These are phyloP conservation scores for Kuraishia floccosa DNA, from an alignment of 805 yeast species.

Conservation along the genomic window DNA sequence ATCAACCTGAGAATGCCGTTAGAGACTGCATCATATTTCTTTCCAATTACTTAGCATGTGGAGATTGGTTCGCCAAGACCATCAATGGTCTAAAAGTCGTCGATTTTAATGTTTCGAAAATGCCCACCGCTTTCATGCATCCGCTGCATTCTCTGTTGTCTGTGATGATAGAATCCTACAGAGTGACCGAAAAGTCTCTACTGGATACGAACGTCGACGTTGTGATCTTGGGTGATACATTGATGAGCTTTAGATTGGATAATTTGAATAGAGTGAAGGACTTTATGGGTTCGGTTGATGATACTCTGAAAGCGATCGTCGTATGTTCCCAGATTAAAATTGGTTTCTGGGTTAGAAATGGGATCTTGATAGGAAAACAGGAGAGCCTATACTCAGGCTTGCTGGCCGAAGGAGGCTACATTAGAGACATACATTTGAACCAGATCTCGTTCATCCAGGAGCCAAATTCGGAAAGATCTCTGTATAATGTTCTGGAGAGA, in stretches of 20 bases:
- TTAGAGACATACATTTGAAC: constrained; percentile 32
- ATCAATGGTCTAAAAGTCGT: constrained; percentile 18
- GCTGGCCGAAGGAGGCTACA: constrained; percentile 20
- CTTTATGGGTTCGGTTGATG: constrained; percentile 39
- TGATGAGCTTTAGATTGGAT: constrained; percentile 4
- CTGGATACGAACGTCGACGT: constrained; percentile 6
- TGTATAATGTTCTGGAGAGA: constrained; percentile 33
- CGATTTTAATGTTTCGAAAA: constrained; percentile 25
- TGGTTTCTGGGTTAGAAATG: constrained; percentile 72
- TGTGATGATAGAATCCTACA: constrained; percentile 23
- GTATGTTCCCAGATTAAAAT: constrained; percentile 47
- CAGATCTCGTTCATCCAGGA: constrained; percentile 30
- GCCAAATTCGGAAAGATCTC: constrained; percentile 19
- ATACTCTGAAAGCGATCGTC: constrained; percentile 48
- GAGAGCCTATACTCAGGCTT: constrained; percentile 35
- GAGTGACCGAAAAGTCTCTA: constrained; percentile 12
- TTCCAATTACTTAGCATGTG: constrained; percentile 18
- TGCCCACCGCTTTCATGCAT: constrained; percentile 43
- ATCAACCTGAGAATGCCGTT: constrained; percentile 8
- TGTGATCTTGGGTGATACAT: constrained; percentile 4
- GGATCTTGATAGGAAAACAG: constrained; percentile 39
- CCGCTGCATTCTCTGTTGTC: constrained; percentile 52
- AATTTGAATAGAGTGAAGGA: constrained; percentile 13
- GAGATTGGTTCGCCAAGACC: constrained; percentile 13
- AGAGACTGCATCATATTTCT: constrained; percentile 24